Conservation (phyloP, 371 early-diverging fungal species). For the Dichotomocladium elegans region DNA sequence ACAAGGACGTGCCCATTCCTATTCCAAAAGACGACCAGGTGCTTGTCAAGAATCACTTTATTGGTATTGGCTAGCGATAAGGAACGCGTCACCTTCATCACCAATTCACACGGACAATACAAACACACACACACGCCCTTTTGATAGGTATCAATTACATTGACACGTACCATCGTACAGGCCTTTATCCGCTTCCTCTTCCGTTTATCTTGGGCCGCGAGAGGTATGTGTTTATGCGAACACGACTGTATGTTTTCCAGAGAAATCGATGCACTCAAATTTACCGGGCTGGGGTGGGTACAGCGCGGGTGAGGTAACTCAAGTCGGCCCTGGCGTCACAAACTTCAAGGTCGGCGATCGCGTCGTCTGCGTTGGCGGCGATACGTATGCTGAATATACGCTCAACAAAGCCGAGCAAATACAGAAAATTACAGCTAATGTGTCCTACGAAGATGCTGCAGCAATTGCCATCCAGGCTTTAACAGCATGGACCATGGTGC, state of each 20-base stretch:
- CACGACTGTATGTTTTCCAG: too few species aligned
- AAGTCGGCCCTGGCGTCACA: slow-evolving; percentile 63
- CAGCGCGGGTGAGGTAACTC: slow-evolving; percentile 75
- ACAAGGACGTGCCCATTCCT: slow-evolving; percentile 48
- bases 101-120: too few species aligned
- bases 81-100: neutral
- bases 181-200: slow-evolving; percentile 69
- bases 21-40: slow-evolving; percentile 50
- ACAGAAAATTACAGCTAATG: slow-evolving; percentile 51
- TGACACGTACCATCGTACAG: slow-evolving; percentile 89
- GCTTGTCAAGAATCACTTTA: slow-evolving; percentile 76
- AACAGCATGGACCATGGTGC: slow-evolving; percentile 80
- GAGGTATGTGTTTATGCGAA: slow-evolving; percentile 35
- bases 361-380: slow-evolving; percentile 69
- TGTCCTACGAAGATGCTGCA: slow-evolving; percentile 66
- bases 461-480: slow-evolving; percentile 70
- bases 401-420: slow-evolving; percentile 35
- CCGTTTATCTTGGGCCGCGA: slow-evolving; percentile 82
- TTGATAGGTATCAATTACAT: slow-evolving; percentile 79
- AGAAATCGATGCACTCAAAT: too few species aligned
- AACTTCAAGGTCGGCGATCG: slow-evolving; percentile 77
- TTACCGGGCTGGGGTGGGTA: neutral
- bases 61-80: slow-evolving; percentile 33
- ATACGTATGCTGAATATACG: slow-evolving; percentile 79
- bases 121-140: too few species aligned